Evolutionary conservation across 2,329 filamentous ascomycete genomes (phyloP), one percentile per base, ranked within the genome.

Genomic region (Aspergillus uvarum): DNA sequence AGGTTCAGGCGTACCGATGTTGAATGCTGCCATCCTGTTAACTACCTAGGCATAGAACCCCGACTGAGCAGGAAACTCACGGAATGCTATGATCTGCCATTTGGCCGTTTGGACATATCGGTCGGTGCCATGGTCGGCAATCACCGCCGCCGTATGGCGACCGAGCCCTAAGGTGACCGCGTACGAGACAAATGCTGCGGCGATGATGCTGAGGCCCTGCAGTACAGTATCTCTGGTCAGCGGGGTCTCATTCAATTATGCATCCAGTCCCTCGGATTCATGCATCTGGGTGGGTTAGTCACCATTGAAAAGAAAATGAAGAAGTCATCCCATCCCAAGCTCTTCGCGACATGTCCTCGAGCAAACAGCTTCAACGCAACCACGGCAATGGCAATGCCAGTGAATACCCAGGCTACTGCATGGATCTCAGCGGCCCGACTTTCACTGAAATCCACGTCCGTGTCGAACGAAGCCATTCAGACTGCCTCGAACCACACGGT

Each of bases 221-320:
- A 24, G 42, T 16, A 10, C 51, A 14, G 26, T 29, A 29, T 7
- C 26, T 8, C 26, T n/a, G 5, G 19, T 51, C 12, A 47, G 7
- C 58, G 12, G 19, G 10, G 10, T 3, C 19, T 22, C 19, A n/a
- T 8, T 11, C 2, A 22, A 22, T 22, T 22, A 22, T 22, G 22
- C 22, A 22, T 22, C 22, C 22, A 22, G 22, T 22, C 2, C 22
- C 22, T 22, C 22, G 22, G 2, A 22, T 22, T 22, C 22, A 22
- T 22, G 22, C 22, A 22, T 3, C 22, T 22, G 2, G 22, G 22
- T 22, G 5, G 26, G 7, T 22, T 2, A 52, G 53, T 47, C 56
- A 72, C 70, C 63, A 70, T 24, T 1, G 70, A 70, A 19, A 69
- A 62, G 44, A 70, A 68, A 24, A 72, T 72, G 32, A 72, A 70